phyloP scores from a whole-genome alignment of 2,329 filamentous ascomycete genomes.

The Thielaviopsis punctulata region DNA sequence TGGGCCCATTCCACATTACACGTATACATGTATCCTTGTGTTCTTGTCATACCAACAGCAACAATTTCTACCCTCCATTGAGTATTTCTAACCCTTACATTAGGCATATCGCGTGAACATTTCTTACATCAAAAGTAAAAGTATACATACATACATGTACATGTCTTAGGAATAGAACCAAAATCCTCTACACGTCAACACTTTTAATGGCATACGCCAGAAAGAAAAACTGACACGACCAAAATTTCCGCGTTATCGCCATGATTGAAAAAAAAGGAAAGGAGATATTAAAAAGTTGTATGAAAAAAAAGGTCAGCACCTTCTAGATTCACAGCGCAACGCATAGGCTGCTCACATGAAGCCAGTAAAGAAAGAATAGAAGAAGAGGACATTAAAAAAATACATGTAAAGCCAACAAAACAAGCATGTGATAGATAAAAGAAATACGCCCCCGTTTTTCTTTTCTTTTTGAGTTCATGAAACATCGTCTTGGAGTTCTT shows the following conservation, averaged over 20 bases:
- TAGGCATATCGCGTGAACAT: too few relatives aligned
- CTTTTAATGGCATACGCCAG: too few relatives aligned
- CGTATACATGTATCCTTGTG: too few relatives aligned
- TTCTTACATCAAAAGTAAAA: too few relatives aligned
- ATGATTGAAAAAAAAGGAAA: neutral
- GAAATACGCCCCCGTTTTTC: neutral
- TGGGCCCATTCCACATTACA: too few relatives aligned
- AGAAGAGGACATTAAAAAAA: neutral
- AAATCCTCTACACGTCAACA: neutral
- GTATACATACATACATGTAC: neutral
- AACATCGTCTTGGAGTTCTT: neutral
- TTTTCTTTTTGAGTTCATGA: constrained; percentile 1
- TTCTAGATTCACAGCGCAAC: neutral
- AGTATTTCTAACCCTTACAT: too few relatives aligned
- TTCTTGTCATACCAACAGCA: too few relatives aligned
- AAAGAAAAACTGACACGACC: neutral
- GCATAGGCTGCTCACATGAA: neutral
- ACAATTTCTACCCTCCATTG: too few relatives aligned
- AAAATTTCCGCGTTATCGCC: neutral
- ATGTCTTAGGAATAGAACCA: neutral
- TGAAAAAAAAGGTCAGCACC: neutral
- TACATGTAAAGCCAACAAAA: neutral
- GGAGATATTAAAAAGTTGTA: neutral
- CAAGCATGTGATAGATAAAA: neutral
- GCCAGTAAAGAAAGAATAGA: neutral